Percentiles rank a stretch among this genome's conserved stretches.
Evolutionary conservation across 768 basidiomycete genomes (phyloP).

Genomic region (Amyloporia xantha): DNA sequence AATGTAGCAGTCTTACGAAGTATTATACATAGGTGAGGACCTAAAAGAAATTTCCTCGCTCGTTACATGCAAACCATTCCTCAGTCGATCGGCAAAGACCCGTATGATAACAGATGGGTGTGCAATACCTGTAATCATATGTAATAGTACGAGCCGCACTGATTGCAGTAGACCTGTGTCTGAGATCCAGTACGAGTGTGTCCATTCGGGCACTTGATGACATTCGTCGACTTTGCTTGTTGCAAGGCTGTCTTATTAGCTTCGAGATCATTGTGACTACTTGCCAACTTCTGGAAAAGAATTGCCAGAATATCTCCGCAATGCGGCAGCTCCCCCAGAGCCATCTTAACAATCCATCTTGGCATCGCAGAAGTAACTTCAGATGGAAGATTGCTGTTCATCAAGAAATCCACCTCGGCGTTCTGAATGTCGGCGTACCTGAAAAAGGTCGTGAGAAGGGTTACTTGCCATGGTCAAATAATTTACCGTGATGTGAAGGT

Average conservation of each 20-base stretch:
- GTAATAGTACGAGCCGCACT: background rate
- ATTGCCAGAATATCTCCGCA: background rate
- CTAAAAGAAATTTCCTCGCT: too few relatives aligned
- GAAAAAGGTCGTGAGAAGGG: too few relatives aligned
- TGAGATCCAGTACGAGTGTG: background rate
- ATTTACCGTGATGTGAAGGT: background rate
- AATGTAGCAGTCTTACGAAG: too few relatives aligned
- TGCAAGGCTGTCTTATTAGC: too few relatives aligned
- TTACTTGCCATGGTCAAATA: background rate
- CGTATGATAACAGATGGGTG: too few relatives aligned
- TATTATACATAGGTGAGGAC: too few relatives aligned
- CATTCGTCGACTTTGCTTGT: too few relatives aligned
- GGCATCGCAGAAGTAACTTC: background rate
- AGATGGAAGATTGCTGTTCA: background rate
- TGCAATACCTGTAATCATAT: too few relatives aligned
- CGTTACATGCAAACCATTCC: too few relatives aligned
- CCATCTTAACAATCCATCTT: background rate
- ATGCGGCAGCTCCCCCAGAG: background rate
- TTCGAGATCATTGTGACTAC: too few relatives aligned
- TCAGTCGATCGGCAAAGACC: too few relatives aligned
- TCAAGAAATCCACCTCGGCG: background rate
- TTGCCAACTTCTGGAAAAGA: background rate
- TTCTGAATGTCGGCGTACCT: slow-evolving; percentile 1
- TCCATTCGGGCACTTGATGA: background rate
- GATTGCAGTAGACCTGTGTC: background rate